Conservation (phyloP, 2,329 filamentous ascomycete genomes). For the Teratosphaeria zuluensis region DNA sequence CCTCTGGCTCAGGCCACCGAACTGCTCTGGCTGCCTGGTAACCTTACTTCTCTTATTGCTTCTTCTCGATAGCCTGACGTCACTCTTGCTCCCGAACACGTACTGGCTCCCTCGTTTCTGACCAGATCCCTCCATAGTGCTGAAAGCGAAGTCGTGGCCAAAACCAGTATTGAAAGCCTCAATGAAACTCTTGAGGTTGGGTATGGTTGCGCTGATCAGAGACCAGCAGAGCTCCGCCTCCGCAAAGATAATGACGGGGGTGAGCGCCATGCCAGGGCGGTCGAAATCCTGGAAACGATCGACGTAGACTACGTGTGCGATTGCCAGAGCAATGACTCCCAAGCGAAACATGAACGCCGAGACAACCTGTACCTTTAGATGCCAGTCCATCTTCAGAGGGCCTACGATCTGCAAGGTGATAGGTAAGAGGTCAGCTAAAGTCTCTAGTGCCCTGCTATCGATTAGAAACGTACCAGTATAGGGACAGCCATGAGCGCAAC, state of each 20-base stretch:
- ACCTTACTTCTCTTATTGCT: neutral
- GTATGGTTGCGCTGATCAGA: neutral
- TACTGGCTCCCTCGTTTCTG: neutral
- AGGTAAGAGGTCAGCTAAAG: no score
- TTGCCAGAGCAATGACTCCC: neutral
- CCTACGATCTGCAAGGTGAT: neutral
- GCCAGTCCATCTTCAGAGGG: neutral
- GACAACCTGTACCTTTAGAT: neutral
- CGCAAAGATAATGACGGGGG: neutral
- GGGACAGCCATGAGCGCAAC: neutral
- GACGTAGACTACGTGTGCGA: neutral
- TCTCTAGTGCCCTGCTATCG: no score
- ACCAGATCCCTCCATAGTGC: neutral
- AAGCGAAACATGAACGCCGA: neutral
- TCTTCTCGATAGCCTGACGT: neutral
- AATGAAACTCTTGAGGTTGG: neutral
- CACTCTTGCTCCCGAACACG: neutral
- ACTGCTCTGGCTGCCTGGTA: neutral
- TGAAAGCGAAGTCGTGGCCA: neutral
- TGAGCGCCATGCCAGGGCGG: neutral
- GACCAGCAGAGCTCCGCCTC: neutral
- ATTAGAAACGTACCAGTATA: neutral
- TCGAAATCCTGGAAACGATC: neutral
- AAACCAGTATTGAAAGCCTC: neutral
- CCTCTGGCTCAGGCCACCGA: neutral